These are phyloP conservation scores for Pittosporum tobira DNA, from an alignment of 129 eudicot genomes.

Conservation along the genomic window DNA sequence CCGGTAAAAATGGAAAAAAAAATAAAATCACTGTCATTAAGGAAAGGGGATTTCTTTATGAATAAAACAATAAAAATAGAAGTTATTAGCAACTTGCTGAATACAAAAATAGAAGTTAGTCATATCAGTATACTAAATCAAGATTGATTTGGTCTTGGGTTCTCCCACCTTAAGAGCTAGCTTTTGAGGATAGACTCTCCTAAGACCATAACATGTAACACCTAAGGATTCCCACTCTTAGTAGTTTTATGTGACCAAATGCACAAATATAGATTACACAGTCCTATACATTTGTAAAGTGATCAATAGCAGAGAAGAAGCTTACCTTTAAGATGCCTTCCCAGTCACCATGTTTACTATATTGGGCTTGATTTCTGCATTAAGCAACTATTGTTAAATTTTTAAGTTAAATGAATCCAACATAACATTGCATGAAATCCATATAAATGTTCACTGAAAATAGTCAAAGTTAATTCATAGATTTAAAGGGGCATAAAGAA, in stretches of 20 bases:
- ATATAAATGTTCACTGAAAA: neutral
- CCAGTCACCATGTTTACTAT: conserved; percentile 84
- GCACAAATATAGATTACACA: neutral
- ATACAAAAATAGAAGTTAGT: too few relatives aligned
- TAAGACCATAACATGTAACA: too few relatives aligned
- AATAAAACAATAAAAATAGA: too few relatives aligned
- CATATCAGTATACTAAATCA: too few relatives aligned
- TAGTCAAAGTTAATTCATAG: neutral
- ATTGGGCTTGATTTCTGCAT: conserved; percentile 75
- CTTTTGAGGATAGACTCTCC: too few relatives aligned
- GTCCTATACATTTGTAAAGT: neutral
- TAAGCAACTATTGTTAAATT: conserved; percentile 3
- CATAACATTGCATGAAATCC: neutral
- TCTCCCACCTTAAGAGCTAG: too few relatives aligned
- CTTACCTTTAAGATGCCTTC: conserved; percentile 85
- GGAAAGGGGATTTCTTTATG: neutral
- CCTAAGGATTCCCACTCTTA: too few relatives aligned
- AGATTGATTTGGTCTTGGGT: too few relatives aligned
- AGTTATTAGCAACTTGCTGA: too few relatives aligned
- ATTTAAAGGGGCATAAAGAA: neutral
- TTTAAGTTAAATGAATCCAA: neutral
- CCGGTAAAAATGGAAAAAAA: neutral
- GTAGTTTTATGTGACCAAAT: too few relatives aligned
- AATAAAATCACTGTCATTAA: neutral
- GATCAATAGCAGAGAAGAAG: conserved; percentile 4